Base-by-base conservation (phyloP, 495 filamentous ascomycete species). In the Chlorociboria aeruginascens region DNA sequence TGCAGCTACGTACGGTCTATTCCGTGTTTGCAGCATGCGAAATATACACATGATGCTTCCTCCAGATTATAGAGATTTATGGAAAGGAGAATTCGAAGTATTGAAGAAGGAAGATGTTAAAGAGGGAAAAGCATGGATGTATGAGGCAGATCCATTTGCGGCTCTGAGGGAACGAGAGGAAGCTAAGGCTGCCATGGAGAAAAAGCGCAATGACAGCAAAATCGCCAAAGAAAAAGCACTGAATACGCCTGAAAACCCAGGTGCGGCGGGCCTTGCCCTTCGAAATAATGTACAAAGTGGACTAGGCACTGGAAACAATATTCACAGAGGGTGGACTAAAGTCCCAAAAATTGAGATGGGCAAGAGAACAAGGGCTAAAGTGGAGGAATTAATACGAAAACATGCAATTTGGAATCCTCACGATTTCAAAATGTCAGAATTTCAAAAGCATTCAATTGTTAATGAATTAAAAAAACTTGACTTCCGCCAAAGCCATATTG, bases 281-380 rank as follows among this genome's bases (percentile, higher is more conserved):
- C 45, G 52, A 17, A 63, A 51, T 37, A 69, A 57, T 36, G 62
- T 65, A 12, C 57, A 56, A 46, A 49, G 45, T 11, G 54, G 54
- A 9, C 17, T 29, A 3, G 34, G 40, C 16, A 50, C 63, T 17
- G 64, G 65, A 60, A 37, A 52, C 64, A 56, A 67, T 43, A 62
- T 53, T 43, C 52, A 39, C 52, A 84, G 81, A 52, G 85, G 86
- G 6, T 98, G 92, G 92, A 79, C 77, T 16, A 76, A 73, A 20
- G 82, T 82, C 2, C 90, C 92, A 7, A 92, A 89, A 62, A 85
- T 96, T 29, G 92, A 97, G 51, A 86, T 98, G 82, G 89, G 85
- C 13, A 77, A 73, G 54, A 80, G 76, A 51, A 85, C 84, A 17
- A 69, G 92, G 37, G 69, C 74, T 32, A 76, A 85, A 50, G 76